Percentiles rank a stretch among this genome's conserved stretches.
These are phyloP conservation scores for Xylariaceae sp. DNA, from an alignment of 2,329 filamentous ascomycete genomes.

Conservation along the genomic window DNA sequence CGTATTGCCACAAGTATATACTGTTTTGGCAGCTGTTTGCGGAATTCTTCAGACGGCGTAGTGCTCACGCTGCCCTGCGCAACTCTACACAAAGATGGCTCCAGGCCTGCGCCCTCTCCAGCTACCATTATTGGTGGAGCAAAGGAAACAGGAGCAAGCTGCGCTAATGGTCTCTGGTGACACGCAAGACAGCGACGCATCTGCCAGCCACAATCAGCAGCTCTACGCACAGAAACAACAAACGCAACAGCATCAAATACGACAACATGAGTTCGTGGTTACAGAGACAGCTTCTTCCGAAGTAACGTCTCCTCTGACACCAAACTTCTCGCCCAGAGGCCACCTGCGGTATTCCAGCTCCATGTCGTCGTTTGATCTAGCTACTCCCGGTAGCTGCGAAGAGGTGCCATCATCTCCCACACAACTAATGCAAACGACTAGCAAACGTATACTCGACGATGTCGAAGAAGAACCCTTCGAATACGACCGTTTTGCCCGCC, in stretches of 20 bases:
- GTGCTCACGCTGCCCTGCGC: slow-evolving; percentile 17
- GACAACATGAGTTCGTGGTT: slow-evolving; percentile 33
- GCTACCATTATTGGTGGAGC: slow-evolving; percentile 30
- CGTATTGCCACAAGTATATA: not conserved
- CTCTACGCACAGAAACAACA: not conserved
- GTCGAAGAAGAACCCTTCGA: slow-evolving; percentile 81
- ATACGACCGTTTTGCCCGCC: slow-evolving; percentile 52
- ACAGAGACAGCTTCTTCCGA: slow-evolving; percentile 63
- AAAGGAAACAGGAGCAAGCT: slow-evolving; percentile 28
- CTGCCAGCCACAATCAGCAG: slow-evolving; percentile 36
- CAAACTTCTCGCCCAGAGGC: slow-evolving; percentile 64
- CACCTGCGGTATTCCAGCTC: slow-evolving; percentile 71
- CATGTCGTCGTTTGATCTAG: slow-evolving; percentile 70
- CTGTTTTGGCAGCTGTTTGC: not conserved
- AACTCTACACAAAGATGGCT: slow-evolving; percentile 24
- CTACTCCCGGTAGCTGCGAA: slow-evolving; percentile 48
- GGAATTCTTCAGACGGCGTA: slow-evolving; percentile 12
- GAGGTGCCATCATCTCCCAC: slow-evolving; percentile 55
- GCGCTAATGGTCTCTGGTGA: slow-evolving; percentile 16
- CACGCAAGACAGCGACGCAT: slow-evolving; percentile 36
- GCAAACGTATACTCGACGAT: slow-evolving; percentile 71
- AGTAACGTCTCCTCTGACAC: slow-evolving; percentile 66
- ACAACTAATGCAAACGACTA: slow-evolving; percentile 41
- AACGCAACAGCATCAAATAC: slow-evolving; percentile 5
- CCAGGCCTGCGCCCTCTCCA: slow-evolving; percentile 33